Percentiles rank a stretch among this genome's conserved stretches.
These are phyloP conservation scores for Colletotrichum euphorbiae DNA, from an alignment of 2,329 filamentous ascomycete species.

Conservation along the genomic window DNA sequence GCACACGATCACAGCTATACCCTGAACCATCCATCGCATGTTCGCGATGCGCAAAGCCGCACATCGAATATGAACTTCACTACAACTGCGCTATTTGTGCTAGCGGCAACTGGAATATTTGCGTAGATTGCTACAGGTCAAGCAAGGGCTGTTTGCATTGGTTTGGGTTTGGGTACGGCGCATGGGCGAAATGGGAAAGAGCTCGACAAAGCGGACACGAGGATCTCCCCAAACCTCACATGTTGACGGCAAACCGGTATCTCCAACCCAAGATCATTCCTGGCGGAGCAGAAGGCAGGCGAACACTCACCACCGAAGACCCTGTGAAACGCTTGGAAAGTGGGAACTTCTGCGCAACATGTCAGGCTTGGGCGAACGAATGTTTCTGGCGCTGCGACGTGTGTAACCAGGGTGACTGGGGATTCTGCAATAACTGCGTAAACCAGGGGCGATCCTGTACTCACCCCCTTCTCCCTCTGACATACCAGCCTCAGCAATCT, in stretches of 20 bases:
- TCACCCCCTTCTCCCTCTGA: slow-evolving; percentile 82
- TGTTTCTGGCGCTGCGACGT: slow-evolving; percentile 90
- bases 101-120: slow-evolving; percentile 81
- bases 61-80: slow-evolving; percentile 88
- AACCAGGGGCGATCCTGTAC: slow-evolving; percentile 85
- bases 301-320: slow-evolving; percentile 73
- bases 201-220: slow-evolving; percentile 53
- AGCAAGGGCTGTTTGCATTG: slow-evolving; percentile 85
- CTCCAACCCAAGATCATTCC: slow-evolving; percentile 60
- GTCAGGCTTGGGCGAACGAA: slow-evolving; percentile 78
- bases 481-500: slow-evolving; percentile 63
- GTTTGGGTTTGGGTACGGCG: slow-evolving; percentile 86
- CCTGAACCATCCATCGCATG: slow-evolving; percentile 81
- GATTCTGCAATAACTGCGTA: slow-evolving; percentile 89
- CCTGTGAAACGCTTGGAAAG: slow-evolving; percentile 76
- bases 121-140: slow-evolving; percentile 80
- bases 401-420: slow-evolving; percentile 95
- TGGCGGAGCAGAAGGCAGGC: slow-evolving; percentile 65
- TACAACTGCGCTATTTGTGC: slow-evolving; percentile 83
- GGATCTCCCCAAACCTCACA: slow-evolving; percentile 63
- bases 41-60: slow-evolving; percentile 73
- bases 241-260: slow-evolving; percentile 69
- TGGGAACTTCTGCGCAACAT: slow-evolving; percentile 87
- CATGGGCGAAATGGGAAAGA: slow-evolving; percentile 74
- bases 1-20: slow-evolving; percentile 64